A percentile compares a stretch with the other conserved stretches of the same genome.
Conservation (phyloP, 345 rosid genomes). For the Populus alba region DNA sequence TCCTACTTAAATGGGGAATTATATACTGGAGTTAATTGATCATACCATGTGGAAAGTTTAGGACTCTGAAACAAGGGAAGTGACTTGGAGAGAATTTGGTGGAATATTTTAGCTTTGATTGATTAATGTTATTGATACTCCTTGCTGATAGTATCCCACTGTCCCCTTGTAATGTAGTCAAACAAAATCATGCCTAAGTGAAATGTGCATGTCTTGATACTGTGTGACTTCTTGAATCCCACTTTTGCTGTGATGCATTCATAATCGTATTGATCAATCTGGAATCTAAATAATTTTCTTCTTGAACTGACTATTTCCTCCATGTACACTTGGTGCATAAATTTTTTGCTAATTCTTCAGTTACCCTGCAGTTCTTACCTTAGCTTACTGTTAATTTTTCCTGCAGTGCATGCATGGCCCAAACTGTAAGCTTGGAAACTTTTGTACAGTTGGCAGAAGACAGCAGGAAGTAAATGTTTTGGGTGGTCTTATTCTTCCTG, state of each 20-base stretch:
- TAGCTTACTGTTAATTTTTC: slow-evolving; percentile 14
- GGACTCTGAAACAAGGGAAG: background rate
- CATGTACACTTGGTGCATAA: background rate
- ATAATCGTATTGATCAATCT: background rate
- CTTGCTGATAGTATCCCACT: background rate
- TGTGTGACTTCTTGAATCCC: background rate
- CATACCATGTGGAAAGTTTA: background rate
- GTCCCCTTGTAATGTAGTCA: background rate
- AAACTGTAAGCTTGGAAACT: slow-evolving; percentile 81
- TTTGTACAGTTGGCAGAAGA: slow-evolving; percentile 95
- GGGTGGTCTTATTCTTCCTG: slow-evolving; percentile 96
- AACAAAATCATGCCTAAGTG: background rate
- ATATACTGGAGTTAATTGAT: background rate
- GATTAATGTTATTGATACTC: background rate
- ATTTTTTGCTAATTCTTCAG: background rate
- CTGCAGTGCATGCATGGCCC: slow-evolving; percentile 99
- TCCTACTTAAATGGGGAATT: background rate
- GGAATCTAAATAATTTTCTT: background rate
- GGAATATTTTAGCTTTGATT: background rate
- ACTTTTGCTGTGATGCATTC: background rate
- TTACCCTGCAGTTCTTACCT: background rate
- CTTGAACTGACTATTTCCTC: too few species aligned
- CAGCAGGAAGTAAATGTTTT: slow-evolving; percentile 88
- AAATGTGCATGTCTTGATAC: background rate
- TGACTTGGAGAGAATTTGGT: background rate